Conservation (phyloP, 176 grass and related monocot genomes). For the Rhipidocladum racemiflorum region DNA sequence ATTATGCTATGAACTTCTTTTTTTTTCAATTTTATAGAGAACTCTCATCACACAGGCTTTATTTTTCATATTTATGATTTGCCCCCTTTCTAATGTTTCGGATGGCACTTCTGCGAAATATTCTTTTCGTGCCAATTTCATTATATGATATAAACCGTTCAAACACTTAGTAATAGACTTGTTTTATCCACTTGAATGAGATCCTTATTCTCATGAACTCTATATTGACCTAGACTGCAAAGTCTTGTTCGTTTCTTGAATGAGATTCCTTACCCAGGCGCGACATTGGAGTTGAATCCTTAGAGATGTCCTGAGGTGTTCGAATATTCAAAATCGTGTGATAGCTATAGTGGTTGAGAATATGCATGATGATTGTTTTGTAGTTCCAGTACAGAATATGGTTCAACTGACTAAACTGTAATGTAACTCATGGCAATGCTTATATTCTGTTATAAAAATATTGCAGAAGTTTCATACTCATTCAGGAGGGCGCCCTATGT, state of each 20-base stretch:
- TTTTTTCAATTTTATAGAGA: neutral
- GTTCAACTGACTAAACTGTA: neutral
- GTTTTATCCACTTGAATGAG: neutral
- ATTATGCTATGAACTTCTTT: neutral
- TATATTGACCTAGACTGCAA: neutral
- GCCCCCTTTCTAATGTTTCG: neutral
- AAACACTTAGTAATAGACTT: neutral
- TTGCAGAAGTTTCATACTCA: neutral
- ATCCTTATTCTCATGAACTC: neutral
- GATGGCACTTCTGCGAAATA: neutral
- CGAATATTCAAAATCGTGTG: neutral
- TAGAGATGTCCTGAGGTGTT: neutral
- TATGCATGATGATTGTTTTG: neutral
- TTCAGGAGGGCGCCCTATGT: neutral
- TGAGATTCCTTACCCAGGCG: neutral
- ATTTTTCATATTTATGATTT: neutral
- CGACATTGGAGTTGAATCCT: neutral
- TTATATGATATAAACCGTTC: neutral
- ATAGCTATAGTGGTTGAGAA: neutral
- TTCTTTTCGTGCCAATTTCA: neutral
- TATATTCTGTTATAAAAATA: neutral
- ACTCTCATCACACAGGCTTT: neutral
- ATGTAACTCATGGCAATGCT: neutral
- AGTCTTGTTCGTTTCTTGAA: slow-evolving; percentile 1
- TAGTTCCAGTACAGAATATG: neutral